These are phyloP conservation scores for Puccinia coronata DNA, from an alignment of 1,284 basidiomycete species.

Conservation along the genomic window DNA sequence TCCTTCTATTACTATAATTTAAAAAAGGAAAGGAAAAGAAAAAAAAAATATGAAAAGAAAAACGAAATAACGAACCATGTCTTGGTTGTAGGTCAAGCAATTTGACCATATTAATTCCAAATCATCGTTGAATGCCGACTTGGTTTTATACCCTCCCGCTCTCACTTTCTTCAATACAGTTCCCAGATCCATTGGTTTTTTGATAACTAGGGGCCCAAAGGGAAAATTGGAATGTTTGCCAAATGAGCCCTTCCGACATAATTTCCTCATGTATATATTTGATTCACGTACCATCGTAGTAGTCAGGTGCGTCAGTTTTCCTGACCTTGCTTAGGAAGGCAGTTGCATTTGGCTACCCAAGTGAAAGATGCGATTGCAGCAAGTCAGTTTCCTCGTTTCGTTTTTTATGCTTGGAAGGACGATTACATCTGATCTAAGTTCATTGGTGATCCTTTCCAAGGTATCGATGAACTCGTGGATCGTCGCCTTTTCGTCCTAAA, in stretches of 20 bases:
- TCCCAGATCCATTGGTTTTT: conserved; percentile 88
- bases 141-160: conserved; percentile 83
- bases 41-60: background rate
- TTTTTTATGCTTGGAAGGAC: background rate
- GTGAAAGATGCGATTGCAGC: conserved; percentile 64
- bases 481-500: conserved; percentile 68
- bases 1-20: background rate
- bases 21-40: background rate
- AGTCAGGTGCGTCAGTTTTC: conserved; percentile 82
- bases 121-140: conserved; percentile 88
- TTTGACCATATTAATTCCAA: conserved; percentile 96
- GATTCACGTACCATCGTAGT: conserved; percentile 70
- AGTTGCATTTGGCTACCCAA: conserved; percentile 73
- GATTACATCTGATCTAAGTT: conserved; percentile 77
- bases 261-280: background rate
- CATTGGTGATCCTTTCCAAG: conserved; percentile 78
- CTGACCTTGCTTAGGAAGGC: conserved; percentile 86
- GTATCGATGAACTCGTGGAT: conserved; percentile 89
- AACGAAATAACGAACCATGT: conserved; percentile 65
- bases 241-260: conserved; percentile 12
- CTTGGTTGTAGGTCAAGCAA: conserved; percentile 86
- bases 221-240: conserved; percentile 51
- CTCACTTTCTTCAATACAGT: conserved; percentile 92
- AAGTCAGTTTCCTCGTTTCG: conserved; percentile 21
- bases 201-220: conserved; percentile 80